Evolutionary conservation across 2,329 filamentous ascomycete species (phyloP).

Genomic region (Colletotrichum sublineola): DNA sequence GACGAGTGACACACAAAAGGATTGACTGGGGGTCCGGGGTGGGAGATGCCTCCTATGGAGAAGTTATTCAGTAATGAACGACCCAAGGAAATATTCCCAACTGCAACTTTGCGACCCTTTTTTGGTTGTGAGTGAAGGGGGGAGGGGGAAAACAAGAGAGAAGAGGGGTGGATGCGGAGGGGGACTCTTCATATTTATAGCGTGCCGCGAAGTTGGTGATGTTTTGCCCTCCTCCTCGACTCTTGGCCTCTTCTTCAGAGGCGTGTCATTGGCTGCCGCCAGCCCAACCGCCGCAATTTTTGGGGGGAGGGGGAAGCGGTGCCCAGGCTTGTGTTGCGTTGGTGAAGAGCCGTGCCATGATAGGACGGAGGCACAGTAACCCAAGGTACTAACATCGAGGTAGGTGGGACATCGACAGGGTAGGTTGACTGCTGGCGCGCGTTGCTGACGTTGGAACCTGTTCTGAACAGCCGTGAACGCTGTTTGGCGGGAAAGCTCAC

Average conservation of each 20-base stretch:
- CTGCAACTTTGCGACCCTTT: slow-evolving; percentile 70
- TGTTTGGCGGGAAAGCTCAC: slow-evolving; percentile 9
- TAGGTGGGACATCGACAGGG: slow-evolving; percentile 6
- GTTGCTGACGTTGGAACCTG: slow-evolving; percentile 10
- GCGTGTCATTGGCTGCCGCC: slow-evolving; percentile 42
- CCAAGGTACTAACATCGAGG: slow-evolving; percentile 2
- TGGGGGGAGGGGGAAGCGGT: slow-evolving; percentile 6
- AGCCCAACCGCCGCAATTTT: slow-evolving; percentile 27
- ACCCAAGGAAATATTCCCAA: slow-evolving; percentile 65
- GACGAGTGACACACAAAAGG: slow-evolving; percentile 57
- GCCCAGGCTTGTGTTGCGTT: slow-evolving; percentile 7
- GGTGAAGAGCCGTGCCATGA: slow-evolving; percentile 23
- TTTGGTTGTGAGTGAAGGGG: slow-evolving; percentile 64
- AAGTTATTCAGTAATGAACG: slow-evolving; percentile 57
- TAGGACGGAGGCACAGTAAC: slow-evolving; percentile 20
- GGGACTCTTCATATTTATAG: slow-evolving; percentile 52
- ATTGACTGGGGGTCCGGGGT: slow-evolving; percentile 69
- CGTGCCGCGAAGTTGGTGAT: slow-evolving; percentile 36
- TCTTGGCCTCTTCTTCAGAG: slow-evolving; percentile 37
- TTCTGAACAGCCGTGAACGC: slow-evolving; percentile 22
- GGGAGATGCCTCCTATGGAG: slow-evolving; percentile 59
- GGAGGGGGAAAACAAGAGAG: slow-evolving; percentile 60
- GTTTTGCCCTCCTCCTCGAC: slow-evolving; percentile 21
- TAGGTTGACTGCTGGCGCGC: slow-evolving; percentile 10
- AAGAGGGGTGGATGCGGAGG: slow-evolving; percentile 45